Conservation (phyloP, 768 basidiomycete species). For the Cubamyces sp. region DNA sequence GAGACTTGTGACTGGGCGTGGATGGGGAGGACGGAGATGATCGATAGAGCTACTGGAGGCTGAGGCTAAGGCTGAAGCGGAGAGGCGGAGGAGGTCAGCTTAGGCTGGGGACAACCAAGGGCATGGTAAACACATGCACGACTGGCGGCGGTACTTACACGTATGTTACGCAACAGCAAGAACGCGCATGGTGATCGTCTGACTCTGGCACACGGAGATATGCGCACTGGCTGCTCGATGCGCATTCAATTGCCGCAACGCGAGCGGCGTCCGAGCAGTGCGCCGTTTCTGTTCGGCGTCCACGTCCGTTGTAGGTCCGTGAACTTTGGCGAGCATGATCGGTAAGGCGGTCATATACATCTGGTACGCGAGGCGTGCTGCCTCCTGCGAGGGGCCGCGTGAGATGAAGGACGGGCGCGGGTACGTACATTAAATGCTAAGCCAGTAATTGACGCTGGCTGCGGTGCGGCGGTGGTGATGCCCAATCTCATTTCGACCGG, state of each 20-base stretch:
- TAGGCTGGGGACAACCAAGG: slow-evolving; percentile 1
- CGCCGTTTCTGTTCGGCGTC: not conserved
- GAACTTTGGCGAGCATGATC: slow-evolving; percentile 15
- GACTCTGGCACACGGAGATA: slow-evolving; percentile 10
- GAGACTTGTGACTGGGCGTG: not conserved
- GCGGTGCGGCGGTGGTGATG: slow-evolving; percentile 3
- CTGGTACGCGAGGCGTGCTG: too few relatives aligned
- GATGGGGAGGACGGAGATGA: slow-evolving; percentile 4
- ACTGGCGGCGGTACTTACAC: not conserved
- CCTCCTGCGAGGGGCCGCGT: too few relatives aligned
- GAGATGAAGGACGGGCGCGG: too few relatives aligned
- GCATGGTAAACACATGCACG: slow-evolving; percentile 21
- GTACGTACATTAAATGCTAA: too few relatives aligned
- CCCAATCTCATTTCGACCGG: slow-evolving; percentile 3
- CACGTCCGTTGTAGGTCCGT: slow-evolving; percentile 22
- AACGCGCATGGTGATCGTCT: slow-evolving; percentile 14
- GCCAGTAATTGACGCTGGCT: too few relatives aligned
- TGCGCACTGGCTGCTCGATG: slow-evolving; percentile 5
- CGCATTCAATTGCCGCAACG: not conserved
- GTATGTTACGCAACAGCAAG: not conserved
- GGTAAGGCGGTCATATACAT: too few relatives aligned
- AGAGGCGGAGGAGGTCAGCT: slow-evolving; percentile 14
- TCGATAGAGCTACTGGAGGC: not conserved
- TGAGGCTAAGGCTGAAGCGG: not conserved
- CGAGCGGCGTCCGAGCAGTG: not conserved